Evolutionary conservation across 192 early-diverging fungal genomes (phyloP), one percentile per base, ranked within the genome.

Genomic region (Pilaira anomala): DNA sequence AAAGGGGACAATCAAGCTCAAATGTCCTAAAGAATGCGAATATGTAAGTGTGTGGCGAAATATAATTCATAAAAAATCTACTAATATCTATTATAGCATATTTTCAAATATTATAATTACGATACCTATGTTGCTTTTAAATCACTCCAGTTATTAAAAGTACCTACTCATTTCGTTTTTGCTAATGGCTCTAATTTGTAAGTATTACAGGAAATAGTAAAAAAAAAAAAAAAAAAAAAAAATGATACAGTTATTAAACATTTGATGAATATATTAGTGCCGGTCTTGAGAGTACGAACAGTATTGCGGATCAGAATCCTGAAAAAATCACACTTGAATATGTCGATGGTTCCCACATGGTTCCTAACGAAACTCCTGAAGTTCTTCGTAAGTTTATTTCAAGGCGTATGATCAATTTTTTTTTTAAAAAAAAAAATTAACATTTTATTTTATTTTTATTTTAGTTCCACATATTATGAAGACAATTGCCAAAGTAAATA

Each of bases 21-120:
- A 83, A 59, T 68, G 72, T 16, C 66, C 69, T 3, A 76, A 69
- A 57, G 67, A 70, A 28, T 76, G 78, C 48, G 78, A 83, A 72
- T 73, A 71, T 6, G 73, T 76, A 63, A 75, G 74, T 26, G 44
- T 41, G 18, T 19, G 21, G 16, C 4, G 3, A 16, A 9, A 19
- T 22, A 45, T 44, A 25, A 7, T 14, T 14, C 1, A 1, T 18
- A 24, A 9, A 22, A 13, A 21, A 26, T 7, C 28, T 30, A 21
- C 48, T 52, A 21, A 8, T 26, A 0, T 36, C 1, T 22, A 18
- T 42, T n/a, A 21, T 46, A 73, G 65, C 62, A 62, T 29, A 46
- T 68, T 11, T 64, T 62, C 42, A 28, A 51, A 11, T 29, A 61
- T 46, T 45, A 58, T 7, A 59, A 60, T 25, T 63, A 62, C 18